Evolutionary conservation across 2,329 filamentous ascomycete species (phyloP).

Genomic region (Alternaria burnsii): DNA sequence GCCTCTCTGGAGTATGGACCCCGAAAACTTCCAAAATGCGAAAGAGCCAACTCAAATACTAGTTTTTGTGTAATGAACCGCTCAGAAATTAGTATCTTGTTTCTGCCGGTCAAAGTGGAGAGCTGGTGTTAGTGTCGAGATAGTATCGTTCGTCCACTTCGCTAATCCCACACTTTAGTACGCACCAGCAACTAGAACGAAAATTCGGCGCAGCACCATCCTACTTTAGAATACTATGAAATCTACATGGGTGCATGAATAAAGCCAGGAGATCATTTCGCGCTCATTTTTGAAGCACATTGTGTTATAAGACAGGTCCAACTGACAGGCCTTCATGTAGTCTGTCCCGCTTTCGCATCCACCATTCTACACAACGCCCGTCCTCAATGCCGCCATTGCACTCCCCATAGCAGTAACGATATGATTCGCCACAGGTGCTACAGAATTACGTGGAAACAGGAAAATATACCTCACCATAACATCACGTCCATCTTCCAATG

Average conservation of each 20-base stretch:
- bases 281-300: neutral
- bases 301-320: neutral
- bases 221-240: neutral
- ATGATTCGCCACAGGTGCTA: constrained; percentile 31
- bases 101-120: neutral
- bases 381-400: constrained; percentile 30
- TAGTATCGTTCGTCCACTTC: neutral
- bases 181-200: neutral
- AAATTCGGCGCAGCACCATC: neutral
- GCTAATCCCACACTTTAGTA: neutral
- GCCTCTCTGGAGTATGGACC: neutral
- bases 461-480: constrained; percentile 50
- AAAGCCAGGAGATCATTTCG: neutral
- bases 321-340: no score
- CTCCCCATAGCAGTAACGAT: constrained; percentile 33
- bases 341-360: neutral
- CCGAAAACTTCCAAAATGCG: neutral
- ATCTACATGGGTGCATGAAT: neutral
- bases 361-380: constrained; percentile 17
- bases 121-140: neutral
- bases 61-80: neutral
- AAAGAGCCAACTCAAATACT: neutral
- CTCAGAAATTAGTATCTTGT: neutral
- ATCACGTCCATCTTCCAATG: constrained; percentile 35
- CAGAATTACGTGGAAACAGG: constrained; percentile 26